These are phyloP conservation scores for Zygosaccharomyces pseudorouxii DNA, from an alignment of 805 yeast species.

Conservation along the genomic window DNA sequence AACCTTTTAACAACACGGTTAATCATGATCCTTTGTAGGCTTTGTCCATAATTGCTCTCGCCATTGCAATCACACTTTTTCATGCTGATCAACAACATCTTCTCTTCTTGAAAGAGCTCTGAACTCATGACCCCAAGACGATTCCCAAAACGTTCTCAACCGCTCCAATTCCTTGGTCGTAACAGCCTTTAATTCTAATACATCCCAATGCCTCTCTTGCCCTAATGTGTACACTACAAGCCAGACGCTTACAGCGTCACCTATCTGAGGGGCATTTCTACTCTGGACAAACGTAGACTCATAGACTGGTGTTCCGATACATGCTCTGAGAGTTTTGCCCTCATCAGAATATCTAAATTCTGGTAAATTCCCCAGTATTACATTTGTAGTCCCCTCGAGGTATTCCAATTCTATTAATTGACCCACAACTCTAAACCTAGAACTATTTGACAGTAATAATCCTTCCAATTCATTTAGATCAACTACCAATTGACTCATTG, in stretches of 20 bases:
- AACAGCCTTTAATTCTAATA: constrained; percentile 13
- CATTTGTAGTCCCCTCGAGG: constrained; percentile 1
- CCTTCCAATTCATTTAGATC: constrained; percentile 8
- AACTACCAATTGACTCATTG: constrained; percentile 15
- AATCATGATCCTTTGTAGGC: not conserved
- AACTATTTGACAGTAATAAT: not conserved
- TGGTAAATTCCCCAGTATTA: constrained; percentile 10
- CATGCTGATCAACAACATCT: not conserved
- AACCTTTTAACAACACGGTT: not conserved
- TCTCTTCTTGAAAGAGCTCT: not conserved
- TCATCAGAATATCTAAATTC: constrained; percentile 7
- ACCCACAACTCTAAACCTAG: constrained; percentile 12
- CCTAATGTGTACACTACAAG: constrained; percentile 9
- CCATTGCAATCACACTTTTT: not conserved
- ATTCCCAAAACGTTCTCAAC: constrained; percentile 11
- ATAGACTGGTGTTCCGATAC: constrained; percentile 9
- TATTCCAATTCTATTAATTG: constrained; percentile 17
- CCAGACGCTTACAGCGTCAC: constrained; percentile 18
- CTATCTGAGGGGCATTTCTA: constrained; percentile 8
- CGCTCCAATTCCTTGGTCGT: constrained; percentile 12
- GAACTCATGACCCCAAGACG: constrained; percentile 8
- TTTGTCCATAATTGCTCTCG: not conserved
- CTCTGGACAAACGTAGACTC: constrained; percentile 3
- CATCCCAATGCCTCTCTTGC: constrained; percentile 11
- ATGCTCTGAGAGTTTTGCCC: constrained; percentile 7